Evolutionary conservation across 2,329 filamentous ascomycete species (phyloP), one percentile per base, ranked within the genome.

Genomic region (Elsinoe ampelina): DNA sequence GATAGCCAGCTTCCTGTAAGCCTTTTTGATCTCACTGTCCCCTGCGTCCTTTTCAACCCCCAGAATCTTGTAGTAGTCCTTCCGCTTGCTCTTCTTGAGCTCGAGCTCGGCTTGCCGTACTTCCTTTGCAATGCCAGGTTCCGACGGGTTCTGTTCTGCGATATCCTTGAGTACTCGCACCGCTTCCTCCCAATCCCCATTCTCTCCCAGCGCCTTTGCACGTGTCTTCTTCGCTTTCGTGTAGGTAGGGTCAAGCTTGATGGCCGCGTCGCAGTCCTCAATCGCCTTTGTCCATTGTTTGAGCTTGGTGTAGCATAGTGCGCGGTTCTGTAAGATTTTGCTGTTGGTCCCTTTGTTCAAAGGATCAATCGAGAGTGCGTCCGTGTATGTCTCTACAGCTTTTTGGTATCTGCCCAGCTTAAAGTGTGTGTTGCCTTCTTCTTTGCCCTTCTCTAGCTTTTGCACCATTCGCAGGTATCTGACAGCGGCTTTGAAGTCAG

Each of bases 61-160:
- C 55, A 98, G 82, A 63, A 97, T 95, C 81, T 96, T 96, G 78
- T 98, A 98, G 75, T 95, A 97, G 68, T 98, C 93, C 74, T 98
- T 98, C 60, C 93, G 81, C 74, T 92, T 87, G 71, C 87, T 87
- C 84, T 97, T 97, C 84, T 98, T 98, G 61, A 97, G 77, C 74
- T 98, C 93, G 22, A 96, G 77, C 75, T 98, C 92, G 1, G 92
- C 93, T 65, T 85, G 87, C 58, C 88, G 85, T 43, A 97, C 83
- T 66, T 98, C 93, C 71, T 87, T 91, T 54, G 80, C 78, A 59
- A 97, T 85, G 12, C 80, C 83, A 41, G 84, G 82, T 70, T 98
- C 93, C 61, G 84, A 80, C 1, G 91, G 91, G 63, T 93, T 89
- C 59, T 84, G 75, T 69, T 97, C 92, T 52, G 86, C 81, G 58